These are phyloP conservation scores for Colletotrichum australisinense DNA, from an alignment of 2,329 filamentous ascomycete genomes.

Conservation along the genomic window DNA sequence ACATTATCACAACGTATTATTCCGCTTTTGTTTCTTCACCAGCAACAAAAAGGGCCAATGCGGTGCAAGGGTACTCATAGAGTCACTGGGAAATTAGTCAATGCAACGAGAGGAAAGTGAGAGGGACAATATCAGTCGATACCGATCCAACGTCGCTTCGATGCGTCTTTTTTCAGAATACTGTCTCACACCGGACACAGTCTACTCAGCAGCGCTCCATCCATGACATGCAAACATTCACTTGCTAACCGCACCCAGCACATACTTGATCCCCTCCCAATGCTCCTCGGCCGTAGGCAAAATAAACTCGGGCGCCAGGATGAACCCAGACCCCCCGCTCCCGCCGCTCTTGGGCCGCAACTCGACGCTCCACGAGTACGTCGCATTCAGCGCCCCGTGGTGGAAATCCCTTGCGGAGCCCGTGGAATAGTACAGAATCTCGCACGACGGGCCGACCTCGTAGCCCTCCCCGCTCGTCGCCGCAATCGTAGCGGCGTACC, in stretches of 20 bases:
- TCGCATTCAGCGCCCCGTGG: slow-evolving; percentile 37
- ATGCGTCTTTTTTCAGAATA: no score
- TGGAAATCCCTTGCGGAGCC: slow-evolving; percentile 39
- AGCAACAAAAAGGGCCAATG: no score
- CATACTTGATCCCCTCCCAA: slow-evolving; percentile 37
- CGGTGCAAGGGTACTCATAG: no score
- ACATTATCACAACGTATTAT: background rate
- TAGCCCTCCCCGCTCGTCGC: slow-evolving; percentile 36
- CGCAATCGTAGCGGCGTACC: slow-evolving; percentile 56
- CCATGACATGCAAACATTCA: background rate
- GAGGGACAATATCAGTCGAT: no score
- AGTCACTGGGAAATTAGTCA: no score
- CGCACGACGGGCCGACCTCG: slow-evolving; percentile 38
- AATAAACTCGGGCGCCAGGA: slow-evolving; percentile 38
- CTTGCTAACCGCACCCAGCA: slow-evolving; percentile 8
- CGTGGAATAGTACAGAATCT: slow-evolving; percentile 39
- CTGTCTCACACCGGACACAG: no score
- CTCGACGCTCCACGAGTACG: slow-evolving; percentile 40
- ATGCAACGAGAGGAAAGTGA: no score
- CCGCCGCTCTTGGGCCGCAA: slow-evolving; percentile 32
- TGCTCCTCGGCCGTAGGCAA: slow-evolving; percentile 39
- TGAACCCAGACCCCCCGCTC: slow-evolving; percentile 34
- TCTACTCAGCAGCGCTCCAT: background rate
- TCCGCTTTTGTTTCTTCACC: no score
- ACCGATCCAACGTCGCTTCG: no score